A percentile compares a stretch with the other conserved stretches of the same genome.
phyloP scores from a whole-genome alignment of 1,284 basidiomycete genomes.

The Rhodotorula sp. region DNA sequence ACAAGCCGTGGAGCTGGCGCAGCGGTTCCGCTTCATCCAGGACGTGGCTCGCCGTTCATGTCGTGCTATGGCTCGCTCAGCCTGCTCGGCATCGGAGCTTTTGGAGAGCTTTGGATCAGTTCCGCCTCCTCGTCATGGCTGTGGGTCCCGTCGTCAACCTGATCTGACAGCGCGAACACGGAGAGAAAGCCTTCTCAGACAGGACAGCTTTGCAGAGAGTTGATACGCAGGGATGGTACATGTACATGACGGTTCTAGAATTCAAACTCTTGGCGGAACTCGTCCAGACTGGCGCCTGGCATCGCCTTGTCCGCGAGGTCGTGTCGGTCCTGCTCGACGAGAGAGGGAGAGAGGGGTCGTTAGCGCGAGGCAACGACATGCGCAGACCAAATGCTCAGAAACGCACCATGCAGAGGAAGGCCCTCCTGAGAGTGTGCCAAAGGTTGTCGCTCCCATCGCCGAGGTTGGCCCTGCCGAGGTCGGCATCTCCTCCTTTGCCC shows the following conservation, averaged over 20 bases:
- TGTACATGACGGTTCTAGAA: slow-evolving; percentile 33
- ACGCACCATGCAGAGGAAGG: slow-evolving; percentile 65
- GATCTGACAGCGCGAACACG: no score
- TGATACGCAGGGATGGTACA: not conserved
- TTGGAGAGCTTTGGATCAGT: no score
- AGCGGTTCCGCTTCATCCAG: no score
- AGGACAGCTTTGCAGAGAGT: no score
- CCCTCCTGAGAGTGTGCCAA: slow-evolving; percentile 87
- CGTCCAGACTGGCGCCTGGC: slow-evolving; percentile 40
- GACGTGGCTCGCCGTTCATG: no score
- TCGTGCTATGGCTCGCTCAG: no score
- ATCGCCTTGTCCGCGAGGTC: slow-evolving; percentile 44
- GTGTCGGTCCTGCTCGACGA: slow-evolving; percentile 52
- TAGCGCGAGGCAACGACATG: not conserved
- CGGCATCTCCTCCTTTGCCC: slow-evolving; percentile 25
- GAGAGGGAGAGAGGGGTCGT: not conserved
- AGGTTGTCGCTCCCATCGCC: slow-evolving; percentile 70
- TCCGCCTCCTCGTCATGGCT: no score
- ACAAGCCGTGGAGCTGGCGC: no score
- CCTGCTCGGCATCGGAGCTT: no score
- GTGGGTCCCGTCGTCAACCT: no score
- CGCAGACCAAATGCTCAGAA: not conserved
- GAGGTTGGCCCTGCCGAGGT: slow-evolving; percentile 54
- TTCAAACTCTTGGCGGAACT: slow-evolving; percentile 45
- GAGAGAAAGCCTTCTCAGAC: no score